Base-by-base conservation (phyloP, 176 grass and related monocot species). In the Oryza australiensis region DNA sequence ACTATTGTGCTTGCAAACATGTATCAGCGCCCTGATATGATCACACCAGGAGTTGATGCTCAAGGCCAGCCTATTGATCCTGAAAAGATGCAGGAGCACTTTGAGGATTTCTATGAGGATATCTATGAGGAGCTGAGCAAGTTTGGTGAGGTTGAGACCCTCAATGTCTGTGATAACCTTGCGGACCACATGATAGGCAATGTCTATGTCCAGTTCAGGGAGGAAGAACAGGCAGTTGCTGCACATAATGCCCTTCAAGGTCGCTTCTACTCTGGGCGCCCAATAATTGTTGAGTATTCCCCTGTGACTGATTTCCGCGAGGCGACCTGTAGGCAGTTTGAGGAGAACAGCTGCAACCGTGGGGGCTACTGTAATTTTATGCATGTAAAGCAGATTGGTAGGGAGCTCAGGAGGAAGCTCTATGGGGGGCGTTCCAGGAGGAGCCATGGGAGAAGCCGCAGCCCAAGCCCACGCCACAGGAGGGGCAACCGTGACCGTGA, bases 321-420 rank as follows among this genome's bases (percentile, higher is more conserved):
- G 75, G 88, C 88, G 1, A 90, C 88, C 46, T 90, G 79, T 55
- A 77, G 88, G 73, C 88, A 90, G 60, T 90, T 86, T 82, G 83
- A 90, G 83, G 88, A 90, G 83, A 90, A 90, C 73, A 90, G 88
- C 88, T 90, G 88, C 60, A 90, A 90, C 73, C 88, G 88, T 2
- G 88, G 88, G 68, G 83, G 88, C 59, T 90, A 90, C 78, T 90
- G 88, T 64, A 90, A 90, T 77, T 90, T 90, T 84, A 90, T 90
- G 88, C 88, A 90, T 29, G 88, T 90, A 60, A 90, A 90, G 78
- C 88, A 90, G 68, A 90, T 90, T 82, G 88, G 88, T 12, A 90
- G 68, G 43, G 88, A 90, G 40, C 88, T 90, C 1, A 90, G 88
- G 68, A 90, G 83, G 78, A 90, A 90, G 83, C 68, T 90, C 5